phyloP scores from a whole-genome alignment of 306 rosid species.

The Sicyos edulis region DNA sequence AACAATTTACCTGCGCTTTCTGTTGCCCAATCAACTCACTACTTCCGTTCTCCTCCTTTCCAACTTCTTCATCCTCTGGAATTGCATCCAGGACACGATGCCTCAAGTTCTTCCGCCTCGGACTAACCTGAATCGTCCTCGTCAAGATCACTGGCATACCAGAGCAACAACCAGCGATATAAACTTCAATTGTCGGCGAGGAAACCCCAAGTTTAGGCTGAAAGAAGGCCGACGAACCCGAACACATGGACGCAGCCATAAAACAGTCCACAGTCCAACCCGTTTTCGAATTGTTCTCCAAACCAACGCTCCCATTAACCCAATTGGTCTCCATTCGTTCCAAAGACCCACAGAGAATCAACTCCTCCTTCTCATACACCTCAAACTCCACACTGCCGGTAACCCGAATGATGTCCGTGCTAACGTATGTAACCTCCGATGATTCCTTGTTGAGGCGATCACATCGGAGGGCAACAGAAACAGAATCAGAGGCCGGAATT shows the following conservation, averaged over 20 bases:
- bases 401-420: slow-evolving; percentile 65
- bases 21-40: slow-evolving; percentile 35
- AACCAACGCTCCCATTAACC: slow-evolving; percentile 36
- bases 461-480: slow-evolving; percentile 50
- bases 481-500: slow-evolving; percentile 37
- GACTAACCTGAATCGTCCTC: slow-evolving; percentile 63
- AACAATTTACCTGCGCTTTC: slow-evolving; percentile 47
- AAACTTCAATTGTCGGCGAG: slow-evolving; percentile 68
- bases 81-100: slow-evolving; percentile 64
- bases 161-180: slow-evolving; percentile 76
- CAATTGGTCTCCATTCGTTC: slow-evolving; percentile 62
- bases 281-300: slow-evolving; percentile 36
- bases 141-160: slow-evolving; percentile 74
- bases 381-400: slow-evolving; percentile 67
- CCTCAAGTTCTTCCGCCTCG: slow-evolving; percentile 47
- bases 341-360: slow-evolving; percentile 69
- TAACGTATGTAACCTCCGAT: slow-evolving; percentile 80
- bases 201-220: slow-evolving; percentile 65
- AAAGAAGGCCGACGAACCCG: slow-evolving; percentile 63
- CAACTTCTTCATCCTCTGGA: slow-evolving; percentile 80
- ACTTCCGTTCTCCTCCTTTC: slow-evolving; percentile 36
- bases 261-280: slow-evolving; percentile 78
- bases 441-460: slow-evolving; percentile 60
- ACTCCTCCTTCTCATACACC: slow-evolving; percentile 63
- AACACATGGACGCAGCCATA: slow-evolving; percentile 45